Evolutionary conservation across 192 early-diverging fungal species (phyloP), one percentile per base, ranked within the genome.

Genomic region (Backusella luteola): DNA sequence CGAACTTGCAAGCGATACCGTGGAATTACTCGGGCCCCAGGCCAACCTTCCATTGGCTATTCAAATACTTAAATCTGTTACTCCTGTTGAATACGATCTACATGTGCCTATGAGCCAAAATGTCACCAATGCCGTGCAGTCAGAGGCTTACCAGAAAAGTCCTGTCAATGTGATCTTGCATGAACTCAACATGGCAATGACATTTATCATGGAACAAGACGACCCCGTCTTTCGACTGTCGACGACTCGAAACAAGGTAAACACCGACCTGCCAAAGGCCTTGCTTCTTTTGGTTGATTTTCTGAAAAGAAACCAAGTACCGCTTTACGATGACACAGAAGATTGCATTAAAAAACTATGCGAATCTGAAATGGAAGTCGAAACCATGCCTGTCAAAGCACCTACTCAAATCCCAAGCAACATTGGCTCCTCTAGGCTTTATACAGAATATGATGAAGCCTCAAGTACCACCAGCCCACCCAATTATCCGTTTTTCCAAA

Each of bases 1-100:
- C 41, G 92, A 93, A 76, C 77, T 81, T 19, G 92, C 91, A 39
- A 76, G 72, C 72, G 91, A 93, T 68, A 82, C 81, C 23, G 84
- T 93, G 1, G 76, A 75, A 5, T 34, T 93, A 4, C 67, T 81
- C 19, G 92, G 93, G 14, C 88, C 89, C 6, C 90, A 92, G 34
- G 80, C 87, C 4, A 77, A 85, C 6, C 84, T 94, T 9, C 78
- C 84, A 19, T 80, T 82, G 34, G 91, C 90, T 14, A 78, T 83
- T 34, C 76, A 86, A n/a, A 79, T 88, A 80, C 53, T 94, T 14
- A 66, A 86, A 73, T 84, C 86, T 17, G 71, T 90, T 23, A 85
- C 92, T 0, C 89, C 93, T 0, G 88, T 89, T 46, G 85, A 90
- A 6, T 86, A 87, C 34, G 68, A 71, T 21, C 77, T 90, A 32